These are phyloP conservation scores for Crithidia acanthocephali DNA, from an alignment of 208 protist species.

Conservation along the genomic window DNA sequence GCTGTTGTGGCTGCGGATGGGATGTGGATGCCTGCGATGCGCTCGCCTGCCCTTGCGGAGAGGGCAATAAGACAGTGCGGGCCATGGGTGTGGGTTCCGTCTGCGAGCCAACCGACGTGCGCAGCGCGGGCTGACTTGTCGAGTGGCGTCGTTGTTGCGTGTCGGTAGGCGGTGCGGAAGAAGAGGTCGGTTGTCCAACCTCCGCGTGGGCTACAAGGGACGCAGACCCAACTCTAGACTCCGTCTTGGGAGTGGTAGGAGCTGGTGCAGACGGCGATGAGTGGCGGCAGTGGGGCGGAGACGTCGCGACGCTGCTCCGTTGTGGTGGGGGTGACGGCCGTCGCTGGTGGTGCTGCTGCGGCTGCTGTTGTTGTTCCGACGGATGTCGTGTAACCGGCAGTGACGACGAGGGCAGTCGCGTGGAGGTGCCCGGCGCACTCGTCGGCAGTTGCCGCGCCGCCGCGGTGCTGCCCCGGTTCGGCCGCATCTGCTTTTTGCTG, in stretches of 20 bases:
- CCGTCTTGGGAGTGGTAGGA: background rate
- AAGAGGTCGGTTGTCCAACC: background rate
- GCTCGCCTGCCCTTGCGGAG: background rate
- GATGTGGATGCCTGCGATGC: background rate
- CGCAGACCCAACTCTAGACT: background rate
- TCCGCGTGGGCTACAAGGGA: background rate
- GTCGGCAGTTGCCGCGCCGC: constrained; percentile 5
- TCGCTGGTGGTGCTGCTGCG: background rate
- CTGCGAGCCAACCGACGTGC: constrained; percentile 1
- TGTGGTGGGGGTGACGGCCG: background rate
- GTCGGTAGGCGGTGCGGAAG: background rate
- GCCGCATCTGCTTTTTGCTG: constrained; percentile 12
- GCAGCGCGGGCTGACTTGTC: background rate
- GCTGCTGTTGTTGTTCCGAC: background rate
- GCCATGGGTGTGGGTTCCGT: background rate
- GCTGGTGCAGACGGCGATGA: background rate
- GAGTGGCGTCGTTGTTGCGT: background rate
- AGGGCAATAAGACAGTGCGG: constrained; percentile 3
- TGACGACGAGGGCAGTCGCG: background rate
- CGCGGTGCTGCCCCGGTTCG: background rate
- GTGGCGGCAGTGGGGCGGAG: background rate
- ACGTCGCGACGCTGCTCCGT: background rate
- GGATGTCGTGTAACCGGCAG: background rate
- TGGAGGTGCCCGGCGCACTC: background rate
- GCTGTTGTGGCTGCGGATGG: too few relatives aligned